A percentile compares a stretch with the other conserved stretches of the same genome.
Conservation (phyloP, 1,284 basidiomycete species). For the Ganoderma multipileum region DNA sequence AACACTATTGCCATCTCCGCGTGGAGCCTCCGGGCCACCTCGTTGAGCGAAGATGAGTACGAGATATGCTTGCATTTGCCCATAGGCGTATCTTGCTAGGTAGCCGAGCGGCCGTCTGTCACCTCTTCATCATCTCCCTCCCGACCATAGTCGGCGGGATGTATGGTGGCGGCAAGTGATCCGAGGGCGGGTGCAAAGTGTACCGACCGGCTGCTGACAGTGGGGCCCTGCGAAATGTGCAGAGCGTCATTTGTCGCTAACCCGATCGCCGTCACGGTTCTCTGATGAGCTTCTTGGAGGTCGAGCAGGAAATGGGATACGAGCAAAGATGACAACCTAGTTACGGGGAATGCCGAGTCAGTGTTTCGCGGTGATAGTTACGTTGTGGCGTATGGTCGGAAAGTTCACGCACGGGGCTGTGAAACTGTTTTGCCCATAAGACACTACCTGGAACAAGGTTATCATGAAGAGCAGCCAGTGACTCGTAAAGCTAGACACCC, state of each 20-base stretch:
- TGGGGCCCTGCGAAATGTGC: not conserved
- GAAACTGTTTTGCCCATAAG: too few species aligned
- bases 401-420: not conserved
- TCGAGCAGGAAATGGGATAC: not conserved
- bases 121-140: not conserved
- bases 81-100: not conserved
- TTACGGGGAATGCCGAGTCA: not conserved
- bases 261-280: constrained; percentile 49
- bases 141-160: not conserved
- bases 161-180: not conserved
- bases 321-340: not conserved
- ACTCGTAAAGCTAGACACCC: not conserved
- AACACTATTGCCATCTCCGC: too few species aligned
- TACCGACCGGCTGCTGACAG: not conserved
- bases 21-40: too few species aligned
- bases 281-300: constrained; percentile 1
- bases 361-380: not conserved
- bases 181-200: not conserved
- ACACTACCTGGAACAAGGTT: too few species aligned
- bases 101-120: not conserved
- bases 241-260: constrained; percentile 33
- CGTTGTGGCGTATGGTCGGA: too few species aligned
- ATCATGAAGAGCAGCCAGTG: not conserved
- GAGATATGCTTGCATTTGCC: too few species aligned
- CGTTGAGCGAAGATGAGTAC: too few species aligned